Evolutionary conservation across 345 rosid species (phyloP), one percentile per base, ranked within the genome.

Genomic region (Mangifera indica): DNA sequence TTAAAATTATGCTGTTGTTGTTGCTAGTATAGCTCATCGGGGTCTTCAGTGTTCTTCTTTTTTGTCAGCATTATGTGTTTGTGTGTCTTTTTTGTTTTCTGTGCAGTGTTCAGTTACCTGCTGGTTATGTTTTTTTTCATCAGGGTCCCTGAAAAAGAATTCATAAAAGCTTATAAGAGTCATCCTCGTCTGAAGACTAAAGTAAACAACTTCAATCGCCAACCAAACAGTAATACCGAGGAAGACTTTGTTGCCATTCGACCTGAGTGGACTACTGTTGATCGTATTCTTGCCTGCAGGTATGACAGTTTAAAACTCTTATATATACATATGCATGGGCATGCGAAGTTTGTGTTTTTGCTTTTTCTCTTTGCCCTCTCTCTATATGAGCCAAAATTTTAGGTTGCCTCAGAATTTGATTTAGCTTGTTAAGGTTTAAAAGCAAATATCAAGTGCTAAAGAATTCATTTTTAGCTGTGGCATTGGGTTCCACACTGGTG

Each of bases 191-290:
- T 96, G 70, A 89, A 72, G 91, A 93, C 90, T 72, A 93, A 89
- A 80, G 81, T 96, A 61, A 96, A 91, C 87, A 91, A 93, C 78
- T 96, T 96, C 74, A 86, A 91, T 78, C 87, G 91, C 73, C 98
- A 88, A 80, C 88, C 86, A 60, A 79, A 72, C 79, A 88, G 83
- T 78, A 87, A 79, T 75, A 72, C 88, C 21, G 99, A 91, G 62
- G 99, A 96, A 73, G 98, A 96, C 48, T 84, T 83, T 74, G 91
- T 92, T 72, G 89, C 99, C 68, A 93, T 96, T 74, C 84, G 99
- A 68, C 89, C 97, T 25, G 99, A 96, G 84, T 93, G 99, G 99
- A 96, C 98, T 18, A 93, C 96, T 26, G 94, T 96, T 85, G 99
- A 96, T 78, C 93, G 99, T 65, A 87, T 96, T 80, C 84, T 96